phyloP scores from a whole-genome alignment of 2,329 filamentous ascomycete genomes.

The Dothideomycetes sp. region DNA sequence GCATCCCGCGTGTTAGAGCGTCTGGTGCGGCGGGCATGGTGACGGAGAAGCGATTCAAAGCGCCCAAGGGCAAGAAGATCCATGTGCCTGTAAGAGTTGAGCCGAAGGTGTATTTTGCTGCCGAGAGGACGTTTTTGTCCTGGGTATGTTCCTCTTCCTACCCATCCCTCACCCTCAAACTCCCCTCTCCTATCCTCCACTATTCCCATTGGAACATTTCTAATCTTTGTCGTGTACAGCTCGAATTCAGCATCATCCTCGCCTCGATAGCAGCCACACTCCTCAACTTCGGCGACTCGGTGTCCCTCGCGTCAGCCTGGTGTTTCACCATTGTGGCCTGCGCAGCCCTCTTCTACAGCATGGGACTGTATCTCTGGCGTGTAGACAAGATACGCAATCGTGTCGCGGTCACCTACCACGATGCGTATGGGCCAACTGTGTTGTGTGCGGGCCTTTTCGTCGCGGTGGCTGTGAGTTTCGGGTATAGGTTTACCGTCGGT shows the following conservation, averaged over 20 bases:
- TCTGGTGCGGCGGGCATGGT: constrained; percentile 18
- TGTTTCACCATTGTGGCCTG: constrained; percentile 76
- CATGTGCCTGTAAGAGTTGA: constrained; percentile 93
- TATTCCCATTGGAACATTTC: too few species aligned
- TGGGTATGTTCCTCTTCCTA: constrained; percentile 75
- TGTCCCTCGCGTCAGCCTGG: constrained; percentile 50
- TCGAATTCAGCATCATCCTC: constrained; percentile 93
- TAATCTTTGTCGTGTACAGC: constrained; percentile 45
- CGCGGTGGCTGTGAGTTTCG: constrained; percentile 72
- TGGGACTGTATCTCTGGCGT: constrained; percentile 78
- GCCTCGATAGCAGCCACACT: constrained; percentile 76
- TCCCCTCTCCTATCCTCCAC: not conserved
- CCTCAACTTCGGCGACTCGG: constrained; percentile 62
- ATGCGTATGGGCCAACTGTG: constrained; percentile 70
- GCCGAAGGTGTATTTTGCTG: constrained; percentile 95
- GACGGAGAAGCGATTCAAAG: constrained; percentile 46
- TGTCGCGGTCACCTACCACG: constrained; percentile 82
- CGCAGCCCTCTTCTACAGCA: constrained; percentile 67
- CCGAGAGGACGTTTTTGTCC: constrained; percentile 87
- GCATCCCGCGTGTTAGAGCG: constrained; percentile 26
- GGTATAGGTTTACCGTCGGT: constrained; percentile 51
- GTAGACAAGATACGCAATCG: constrained; percentile 75
- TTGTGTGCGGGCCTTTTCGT: constrained; percentile 62
- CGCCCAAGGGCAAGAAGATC: constrained; percentile 75
- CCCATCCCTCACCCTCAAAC: constrained; percentile 9